Evolutionary conservation across 768 basidiomycete genomes (phyloP).

Genomic region (Artomyces pyxidatus): DNA sequence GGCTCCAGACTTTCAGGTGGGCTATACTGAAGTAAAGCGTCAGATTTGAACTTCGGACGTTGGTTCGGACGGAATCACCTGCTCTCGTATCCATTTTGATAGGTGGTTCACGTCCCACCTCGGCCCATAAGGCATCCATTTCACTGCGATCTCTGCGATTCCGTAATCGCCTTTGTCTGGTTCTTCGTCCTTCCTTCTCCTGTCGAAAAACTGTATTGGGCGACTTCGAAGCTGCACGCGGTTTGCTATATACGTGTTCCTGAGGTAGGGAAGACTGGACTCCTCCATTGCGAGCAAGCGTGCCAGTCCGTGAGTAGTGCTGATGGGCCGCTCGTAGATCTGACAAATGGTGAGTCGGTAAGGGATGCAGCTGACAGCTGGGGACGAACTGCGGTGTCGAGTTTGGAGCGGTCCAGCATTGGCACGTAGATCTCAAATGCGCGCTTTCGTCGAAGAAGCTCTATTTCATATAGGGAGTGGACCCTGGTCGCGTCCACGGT

Average conservation of each 20-base stretch:
- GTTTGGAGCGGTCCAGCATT: slow-evolving; percentile 35
- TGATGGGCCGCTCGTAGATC: slow-evolving; percentile 54
- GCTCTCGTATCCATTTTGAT: slow-evolving; percentile 47
- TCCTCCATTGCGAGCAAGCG: slow-evolving; percentile 53
- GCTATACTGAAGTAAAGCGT: slow-evolving; percentile 30
- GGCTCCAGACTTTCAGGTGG: no score
- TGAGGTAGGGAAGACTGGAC: slow-evolving; percentile 32
- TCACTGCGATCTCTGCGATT: slow-evolving; percentile 36
- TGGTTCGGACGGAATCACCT: no score
- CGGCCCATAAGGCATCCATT: slow-evolving; percentile 54
- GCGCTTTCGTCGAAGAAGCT: slow-evolving; percentile 42
- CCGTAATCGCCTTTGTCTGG: slow-evolving; percentile 51
- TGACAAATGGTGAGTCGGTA: no score
- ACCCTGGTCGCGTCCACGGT: slow-evolving; percentile 50
- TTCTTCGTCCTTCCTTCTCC: no score
- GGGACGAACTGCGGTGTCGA: slow-evolving; percentile 51
- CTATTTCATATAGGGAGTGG: slow-evolving; percentile 54
- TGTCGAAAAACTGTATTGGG: slow-evolving; percentile 27
- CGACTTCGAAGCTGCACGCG: slow-evolving; percentile 43
- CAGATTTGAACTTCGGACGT: slow-evolving; percentile 43
- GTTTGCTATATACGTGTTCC: slow-evolving; percentile 36
- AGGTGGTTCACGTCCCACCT: slow-evolving; percentile 48
- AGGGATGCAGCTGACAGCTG: no score
- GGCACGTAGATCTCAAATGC: slow-evolving; percentile 51
- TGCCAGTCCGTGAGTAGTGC: slow-evolving; percentile 48